These are phyloP conservation scores for Colletotrichum sp. DNA, from an alignment of 2,329 filamentous ascomycete genomes.

Conservation along the genomic window DNA sequence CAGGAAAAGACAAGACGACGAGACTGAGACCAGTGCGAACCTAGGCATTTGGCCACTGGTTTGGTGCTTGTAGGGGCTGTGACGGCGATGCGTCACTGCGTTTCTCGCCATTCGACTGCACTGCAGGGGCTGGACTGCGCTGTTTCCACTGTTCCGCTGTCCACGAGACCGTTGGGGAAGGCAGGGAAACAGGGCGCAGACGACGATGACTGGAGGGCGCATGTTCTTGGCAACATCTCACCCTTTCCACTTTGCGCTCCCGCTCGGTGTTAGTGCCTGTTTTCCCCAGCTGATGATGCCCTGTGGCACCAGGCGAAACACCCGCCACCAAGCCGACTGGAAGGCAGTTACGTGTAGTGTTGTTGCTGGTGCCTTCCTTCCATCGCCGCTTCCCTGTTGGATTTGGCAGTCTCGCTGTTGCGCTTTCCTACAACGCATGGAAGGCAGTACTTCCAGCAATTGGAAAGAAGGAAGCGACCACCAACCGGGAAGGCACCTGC, in stretches of 20 bases:
- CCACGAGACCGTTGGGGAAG: constrained; percentile 2
- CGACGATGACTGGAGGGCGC: not conserved
- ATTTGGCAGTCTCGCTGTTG: not conserved
- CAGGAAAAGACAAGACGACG: not conserved
- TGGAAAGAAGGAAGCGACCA: not conserved
- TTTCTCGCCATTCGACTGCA: not conserved
- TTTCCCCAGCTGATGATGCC: not conserved
- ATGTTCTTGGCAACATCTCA: not conserved
- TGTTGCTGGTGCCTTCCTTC: not conserved
- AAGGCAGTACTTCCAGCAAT: not conserved
- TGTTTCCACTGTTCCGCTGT: not conserved
- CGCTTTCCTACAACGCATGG: not conserved
- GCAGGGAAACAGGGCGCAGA: not conserved
- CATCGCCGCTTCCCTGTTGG: not conserved
- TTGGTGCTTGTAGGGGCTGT: constrained; percentile 3
- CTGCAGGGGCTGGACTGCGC: not conserved
- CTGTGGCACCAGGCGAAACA: not conserved
- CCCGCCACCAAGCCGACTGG: not conserved
- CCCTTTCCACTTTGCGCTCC: not conserved
- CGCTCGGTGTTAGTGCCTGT: not conserved
- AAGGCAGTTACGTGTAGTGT: not conserved
- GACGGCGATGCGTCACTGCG: not conserved
- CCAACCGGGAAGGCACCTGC: not conserved
- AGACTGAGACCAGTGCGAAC: not conserved
- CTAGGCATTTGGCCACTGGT: not conserved